Evolutionary conservation across 1,139 yeast species (phyloP).

Genomic region (Eremothecium coryli): DNA sequence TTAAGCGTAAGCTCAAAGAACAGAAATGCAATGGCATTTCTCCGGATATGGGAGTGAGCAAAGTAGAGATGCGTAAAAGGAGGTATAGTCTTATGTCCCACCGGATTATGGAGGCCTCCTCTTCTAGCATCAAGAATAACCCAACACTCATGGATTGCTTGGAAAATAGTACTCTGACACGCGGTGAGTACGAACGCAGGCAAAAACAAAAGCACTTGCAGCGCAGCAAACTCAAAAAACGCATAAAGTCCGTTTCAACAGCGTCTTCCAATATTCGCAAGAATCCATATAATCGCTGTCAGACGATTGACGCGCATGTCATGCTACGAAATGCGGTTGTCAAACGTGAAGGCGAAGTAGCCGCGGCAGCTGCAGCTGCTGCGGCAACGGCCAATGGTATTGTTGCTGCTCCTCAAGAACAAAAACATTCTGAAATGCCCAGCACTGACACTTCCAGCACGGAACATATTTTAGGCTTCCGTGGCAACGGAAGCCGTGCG

Average conservation of each 20-base stretch:
- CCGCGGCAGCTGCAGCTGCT: background rate
- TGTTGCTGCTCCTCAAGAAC: background rate
- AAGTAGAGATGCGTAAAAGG: conserved; percentile 20
- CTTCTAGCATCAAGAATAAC: conserved; percentile 11
- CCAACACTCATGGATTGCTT: conserved; percentile 5
- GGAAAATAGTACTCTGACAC: conserved; percentile 2
- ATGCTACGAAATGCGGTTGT: conserved; percentile 2
- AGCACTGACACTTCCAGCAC: background rate
- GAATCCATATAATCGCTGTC: conserved; percentile 1
- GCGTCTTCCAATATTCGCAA: conserved; percentile 1
- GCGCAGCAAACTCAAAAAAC: conserved; percentile 3
- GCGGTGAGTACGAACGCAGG: conserved; percentile 3
- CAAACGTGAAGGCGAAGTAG: background rate
- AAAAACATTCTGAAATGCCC: background rate
- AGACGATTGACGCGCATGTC: conserved; percentile 1
- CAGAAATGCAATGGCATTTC: conserved; percentile 6
- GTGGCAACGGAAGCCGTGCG: background rate
- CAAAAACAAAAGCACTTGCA: conserved; percentile 2
- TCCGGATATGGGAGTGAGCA: conserved; percentile 10
- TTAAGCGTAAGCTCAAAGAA: conserved; percentile 15
- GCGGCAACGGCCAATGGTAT: background rate
- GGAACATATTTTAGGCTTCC: background rate
- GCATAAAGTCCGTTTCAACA: background rate
- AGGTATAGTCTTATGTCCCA: conserved; percentile 20
- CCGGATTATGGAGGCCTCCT: conserved; percentile 18